phyloP scores from a whole-genome alignment of 2,329 filamentous ascomycete species.

The Epichloe brachyelytri region DNA sequence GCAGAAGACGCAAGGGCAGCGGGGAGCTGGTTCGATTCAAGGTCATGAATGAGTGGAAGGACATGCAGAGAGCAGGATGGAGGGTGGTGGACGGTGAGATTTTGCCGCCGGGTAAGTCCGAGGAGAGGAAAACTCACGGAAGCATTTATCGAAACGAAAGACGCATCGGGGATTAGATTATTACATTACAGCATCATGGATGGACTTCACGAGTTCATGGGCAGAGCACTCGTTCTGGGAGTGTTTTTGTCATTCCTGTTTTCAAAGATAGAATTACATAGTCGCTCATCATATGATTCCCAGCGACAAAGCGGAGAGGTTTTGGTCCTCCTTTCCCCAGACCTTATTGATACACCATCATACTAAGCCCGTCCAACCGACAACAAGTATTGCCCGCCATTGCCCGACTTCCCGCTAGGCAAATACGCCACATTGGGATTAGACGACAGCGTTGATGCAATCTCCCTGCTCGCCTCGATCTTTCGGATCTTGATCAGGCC shows the following conservation, averaged over 20 bases:
- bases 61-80: slow-evolving; percentile 57
- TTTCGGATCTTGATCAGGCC: slow-evolving; percentile 90
- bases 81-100: slow-evolving; percentile 36
- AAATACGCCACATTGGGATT: slow-evolving; percentile 97
- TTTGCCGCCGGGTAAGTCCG: slow-evolving; percentile 21
- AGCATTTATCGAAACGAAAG: slow-evolving; percentile 22
- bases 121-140: slow-evolving; percentile 19
- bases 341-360: slow-evolving; percentile 7
- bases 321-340: not conserved
- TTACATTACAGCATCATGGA: slow-evolving; percentile 1
- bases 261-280: slow-evolving; percentile 23
- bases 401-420: slow-evolving; percentile 59
- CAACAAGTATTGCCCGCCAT: slow-evolving; percentile 38
- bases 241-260: not conserved
- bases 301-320: slow-evolving; percentile 8
- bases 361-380: slow-evolving; percentile 33
- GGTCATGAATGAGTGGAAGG: slow-evolving; percentile 57
- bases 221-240: not conserved
- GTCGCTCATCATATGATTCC: slow-evolving; percentile 14
- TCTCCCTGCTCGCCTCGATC: slow-evolving; percentile 94
- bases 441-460: slow-evolving; percentile 73
- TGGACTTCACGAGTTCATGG: not conserved
- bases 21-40: slow-evolving; percentile 66
- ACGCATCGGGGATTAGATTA: not conserved
- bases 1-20: slow-evolving; percentile 83